phyloP scores from a whole-genome alignment of 2,329 filamentous ascomycete genomes.

The Madurella mycetomatis region DNA sequence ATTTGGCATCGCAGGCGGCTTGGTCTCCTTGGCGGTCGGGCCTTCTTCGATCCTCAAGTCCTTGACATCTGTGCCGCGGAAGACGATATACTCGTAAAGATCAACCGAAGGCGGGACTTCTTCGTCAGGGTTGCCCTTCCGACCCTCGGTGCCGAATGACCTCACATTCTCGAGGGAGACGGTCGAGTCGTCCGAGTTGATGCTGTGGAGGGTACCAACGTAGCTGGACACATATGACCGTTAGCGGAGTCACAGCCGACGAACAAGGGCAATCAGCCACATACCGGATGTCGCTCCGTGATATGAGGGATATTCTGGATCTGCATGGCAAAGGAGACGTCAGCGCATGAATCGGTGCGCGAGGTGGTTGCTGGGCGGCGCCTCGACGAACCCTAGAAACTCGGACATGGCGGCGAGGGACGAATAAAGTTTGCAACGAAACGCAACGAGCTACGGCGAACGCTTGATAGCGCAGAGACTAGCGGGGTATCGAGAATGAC shows the following conservation, averaged over 20 bases:
- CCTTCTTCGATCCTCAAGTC: conserved; percentile 90
- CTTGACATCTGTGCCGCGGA: conserved; percentile 97
- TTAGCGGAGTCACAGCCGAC: conserved; percentile 5
- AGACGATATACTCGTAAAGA: conserved; percentile 98
- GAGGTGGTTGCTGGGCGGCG: conserved; percentile 8
- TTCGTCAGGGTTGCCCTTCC: conserved; percentile 70
- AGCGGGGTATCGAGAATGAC: conserved; percentile 11
- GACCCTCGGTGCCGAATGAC: conserved; percentile 91
- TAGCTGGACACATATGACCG: conserved; percentile 59
- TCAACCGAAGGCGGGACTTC: conserved; percentile 81
- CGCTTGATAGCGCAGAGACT: not conserved
- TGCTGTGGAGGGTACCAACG: conserved; percentile 92
- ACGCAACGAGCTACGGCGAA: conserved; percentile 3
- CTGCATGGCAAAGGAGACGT: conserved; percentile 23
- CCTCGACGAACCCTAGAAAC: conserved; percentile 51
- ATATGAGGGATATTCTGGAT: conserved; percentile 95
- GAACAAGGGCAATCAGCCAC: conserved; percentile 30
- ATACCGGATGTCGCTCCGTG: conserved; percentile 94
- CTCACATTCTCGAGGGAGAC: conserved; percentile 95
- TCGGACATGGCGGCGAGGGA: conserved; percentile 46
- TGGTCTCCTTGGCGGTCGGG: conserved; percentile 67
- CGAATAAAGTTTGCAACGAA: conserved; percentile 13
- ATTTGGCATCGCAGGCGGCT: conserved; percentile 75
- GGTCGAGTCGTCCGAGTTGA: conserved; percentile 95
- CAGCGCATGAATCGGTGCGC: not conserved